Base-by-base conservation (phyloP, 768 basidiomycete genomes). In the Calocybe gangraenosa region DNA sequence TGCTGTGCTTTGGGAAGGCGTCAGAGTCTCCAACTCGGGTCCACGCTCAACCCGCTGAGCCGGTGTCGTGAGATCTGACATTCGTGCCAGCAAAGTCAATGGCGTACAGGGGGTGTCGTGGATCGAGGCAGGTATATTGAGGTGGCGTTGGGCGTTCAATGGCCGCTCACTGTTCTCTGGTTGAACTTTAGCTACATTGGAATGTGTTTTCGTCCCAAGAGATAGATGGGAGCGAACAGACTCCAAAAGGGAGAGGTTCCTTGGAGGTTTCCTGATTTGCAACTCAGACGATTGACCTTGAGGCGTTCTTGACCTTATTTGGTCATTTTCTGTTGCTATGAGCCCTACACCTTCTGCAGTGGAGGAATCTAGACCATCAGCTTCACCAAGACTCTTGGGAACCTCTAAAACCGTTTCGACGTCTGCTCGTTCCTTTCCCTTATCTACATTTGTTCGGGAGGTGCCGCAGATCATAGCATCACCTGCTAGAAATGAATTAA, bases 201-300 rank as follows among this genome's bases (percentile, higher is more conserved):
- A 7, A 14, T 15, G 35, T 2, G 31, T 18, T 19, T 40, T 45
- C 4, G 25, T 34, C 13, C 31, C 46, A n/a, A 37, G 23, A 22
- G 53, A 50, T 39, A 81, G 70, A 56, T 79, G 68, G 1, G 73
- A 71, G 32, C 71, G 73, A 3, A 81, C 67, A 11, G 75, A 70
- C 43, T 76, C 70, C 34, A 65, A 61, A 25, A 79, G 64, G 50
- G 62, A 72, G 50, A 66, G 69, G 48, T 68, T 62, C 28, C 58
- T 48, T 30, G 44, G 51, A 31, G 31, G 47, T 38, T 42, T 48
- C 19, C 33, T 48, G 5, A 37, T 38, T 14, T 47, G 42, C 25
- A 37, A 39, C 19, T 10, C 21, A 36, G 36, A 37, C 14, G 41
- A 19, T 14, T 17, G 41, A 7, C 17, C 15, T 7, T n/a, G 11